Evolutionary conservation across 169 alveolate genomes (phyloP).

Genomic region (Cyclospora cayetanensis): DNA sequence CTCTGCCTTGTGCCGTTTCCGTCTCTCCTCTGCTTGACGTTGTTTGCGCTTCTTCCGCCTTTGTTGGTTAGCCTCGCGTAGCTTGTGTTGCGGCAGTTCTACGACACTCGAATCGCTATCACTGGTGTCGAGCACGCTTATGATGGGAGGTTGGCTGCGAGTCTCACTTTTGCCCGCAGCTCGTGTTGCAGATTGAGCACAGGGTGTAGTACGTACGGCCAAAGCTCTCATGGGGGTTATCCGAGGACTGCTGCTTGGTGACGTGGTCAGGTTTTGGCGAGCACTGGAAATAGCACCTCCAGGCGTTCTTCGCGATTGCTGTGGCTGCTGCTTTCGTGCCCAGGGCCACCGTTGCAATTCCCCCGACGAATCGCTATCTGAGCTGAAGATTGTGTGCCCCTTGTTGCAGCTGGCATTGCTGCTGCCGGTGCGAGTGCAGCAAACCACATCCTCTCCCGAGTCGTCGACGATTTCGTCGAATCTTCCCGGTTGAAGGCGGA

Average conservation of each 20-base stretch:
- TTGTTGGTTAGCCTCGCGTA: neutral
- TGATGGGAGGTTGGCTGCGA: neutral
- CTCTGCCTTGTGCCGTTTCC: neutral
- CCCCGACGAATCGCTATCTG: neutral
- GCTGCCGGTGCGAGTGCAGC: too few relatives aligned
- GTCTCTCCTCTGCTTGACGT: neutral
- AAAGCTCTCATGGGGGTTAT: neutral
- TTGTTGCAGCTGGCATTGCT: neutral
- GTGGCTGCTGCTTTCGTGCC: neutral
- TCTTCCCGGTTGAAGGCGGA: neutral
- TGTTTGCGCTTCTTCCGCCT: conserved; percentile 14
- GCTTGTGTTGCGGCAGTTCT: neutral
- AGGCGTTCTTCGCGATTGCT: neutral
- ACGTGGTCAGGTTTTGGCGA: neutral
- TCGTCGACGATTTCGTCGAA: neutral
- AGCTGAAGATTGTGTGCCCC: neutral
- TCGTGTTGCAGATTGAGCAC: neutral
- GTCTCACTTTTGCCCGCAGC: neutral
- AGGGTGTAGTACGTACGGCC: neutral
- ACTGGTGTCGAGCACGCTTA: conserved; percentile 7
- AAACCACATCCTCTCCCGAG: neutral
- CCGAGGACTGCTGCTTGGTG: conserved; percentile 29
- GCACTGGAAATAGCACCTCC: neutral
- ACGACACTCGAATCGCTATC: conserved; percentile 20
- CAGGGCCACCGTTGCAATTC: neutral